Percentiles rank a stretch among this genome's conserved stretches.
Evolutionary conservation across 2,329 filamentous ascomycete species (phyloP).

Genomic region (Arthrocladium fulminans): DNA sequence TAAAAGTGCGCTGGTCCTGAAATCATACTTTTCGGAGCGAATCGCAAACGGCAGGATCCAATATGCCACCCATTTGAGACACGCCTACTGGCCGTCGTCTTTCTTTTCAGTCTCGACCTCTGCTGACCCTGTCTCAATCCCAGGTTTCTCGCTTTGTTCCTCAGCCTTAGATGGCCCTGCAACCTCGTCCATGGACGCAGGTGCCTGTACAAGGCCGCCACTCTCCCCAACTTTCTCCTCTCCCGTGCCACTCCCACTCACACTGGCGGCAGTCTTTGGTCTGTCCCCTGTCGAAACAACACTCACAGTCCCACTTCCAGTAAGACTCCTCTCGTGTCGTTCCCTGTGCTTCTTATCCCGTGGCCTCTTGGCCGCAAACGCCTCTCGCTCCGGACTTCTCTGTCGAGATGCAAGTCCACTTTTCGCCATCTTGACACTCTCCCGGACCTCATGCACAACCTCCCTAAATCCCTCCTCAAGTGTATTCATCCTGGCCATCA

Average conservation of each 20-base stretch:
- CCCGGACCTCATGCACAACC: slow-evolving; percentile 71
- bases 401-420: slow-evolving; percentile 5
- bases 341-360: slow-evolving; percentile 13
- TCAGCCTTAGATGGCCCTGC: no score
- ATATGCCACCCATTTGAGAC: no score
- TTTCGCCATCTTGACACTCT: slow-evolving; percentile 35
- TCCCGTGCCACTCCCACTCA: no score
- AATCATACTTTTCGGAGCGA: no score
- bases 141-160: no score
- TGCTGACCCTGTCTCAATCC: no score
- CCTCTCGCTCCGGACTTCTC: slow-evolving; percentile 21
- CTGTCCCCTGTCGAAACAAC: slow-evolving; percentile 6
- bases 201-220: neutral
- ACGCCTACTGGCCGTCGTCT: no score
- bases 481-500: slow-evolving; percentile 84
- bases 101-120: no score
- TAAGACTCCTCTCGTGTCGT: neutral
- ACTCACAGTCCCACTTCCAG: neutral
- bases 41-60: no score
- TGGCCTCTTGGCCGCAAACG: slow-evolving; percentile 24
- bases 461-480: slow-evolving; percentile 85
- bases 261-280: slow-evolving; percentile 9
- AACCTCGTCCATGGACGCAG: no score
- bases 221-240: neutral
- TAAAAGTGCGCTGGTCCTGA: no score